Base-by-base conservation (phyloP, 352 stramenopile species). In the Pelagophyceae sp. region DNA sequence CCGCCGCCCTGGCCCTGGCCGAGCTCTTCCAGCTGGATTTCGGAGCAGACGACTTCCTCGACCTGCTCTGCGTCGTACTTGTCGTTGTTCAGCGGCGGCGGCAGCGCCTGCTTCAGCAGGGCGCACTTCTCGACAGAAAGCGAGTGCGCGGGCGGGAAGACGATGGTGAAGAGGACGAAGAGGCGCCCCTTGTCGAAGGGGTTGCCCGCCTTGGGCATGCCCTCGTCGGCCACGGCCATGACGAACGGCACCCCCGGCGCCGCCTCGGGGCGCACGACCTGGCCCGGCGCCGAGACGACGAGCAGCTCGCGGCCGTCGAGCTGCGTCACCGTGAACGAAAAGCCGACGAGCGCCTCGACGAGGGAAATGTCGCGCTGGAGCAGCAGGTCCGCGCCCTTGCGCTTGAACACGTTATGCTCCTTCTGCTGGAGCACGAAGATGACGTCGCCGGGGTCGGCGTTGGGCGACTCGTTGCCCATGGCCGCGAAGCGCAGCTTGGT, bases 341-440 rank as follows among this genome's bases (percentile, higher is more conserved):
- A 95, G 32, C 91, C 91, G 82, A 83, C 90, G 0, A 99, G 85
- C 37, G 95, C 93, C 84, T 99, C 93, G 35, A 95, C 93, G 45
- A 99, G 83, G 75, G 86, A 92, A 71, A 99, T 88, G 78, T 96
- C 94, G 83, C 98, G 97, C 79, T 96, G 91, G 78, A 97, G 93
- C 76, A 98, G 88, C 40, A 99, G 86, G 87, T 99, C 97, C 69
- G 91, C 90, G 38, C 94, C 94, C 87, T 98, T 97, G 67, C 94
- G 87, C 85, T 97, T 96, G 85, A 98, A 98, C 23, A 92, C 86
- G 27, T 85, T 79, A 80, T 98, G 94, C 77, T 98, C 92, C 85
- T 98, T 98, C 84, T 98, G 93, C 85, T 98, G 92, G 60, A 99
- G 88, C 69, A 98, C 91, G 84, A 98, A 98, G 81, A 98, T 94